Evolutionary conservation across 208 protist genomes (phyloP), one percentile per base, ranked within the genome.

Genomic region (Wallacemonas rigidus): DNA sequence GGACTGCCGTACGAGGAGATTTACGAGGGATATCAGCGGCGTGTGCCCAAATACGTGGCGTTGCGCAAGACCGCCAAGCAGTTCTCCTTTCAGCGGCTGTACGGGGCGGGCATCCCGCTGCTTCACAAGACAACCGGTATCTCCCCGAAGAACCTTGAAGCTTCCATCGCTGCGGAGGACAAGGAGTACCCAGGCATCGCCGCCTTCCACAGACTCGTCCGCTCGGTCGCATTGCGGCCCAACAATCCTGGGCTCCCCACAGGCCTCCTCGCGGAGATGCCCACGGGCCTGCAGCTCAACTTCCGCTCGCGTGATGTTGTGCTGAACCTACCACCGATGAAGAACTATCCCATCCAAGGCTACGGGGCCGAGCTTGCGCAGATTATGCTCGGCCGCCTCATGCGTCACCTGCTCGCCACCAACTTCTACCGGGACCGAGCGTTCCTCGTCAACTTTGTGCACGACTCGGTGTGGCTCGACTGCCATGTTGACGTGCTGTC

Each of bases 61-160:
- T 75, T 97, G 75, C 92, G 92, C 64, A 88, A 85, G 53, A 91
- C 79, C n/a, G 92, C 92, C 47, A 97, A 97, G 74, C 87, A 85
- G 72, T 95, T 97, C 67, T 94, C 92, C 26, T 97, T 97, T 74
- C 92, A 97, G 80, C 92, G 92, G 1, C 77, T 97, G 7, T 97
- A 97, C 74, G 92, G 92, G 9, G 92, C 92, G 5, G 89, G 90
- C 12, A 81, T 91, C 50, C 77, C 86, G 58, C 79, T 95, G 51
- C 74, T 97, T 39, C 89, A 94, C 83, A 92, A 91, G 62, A 94
- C 90, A 9, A 95, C 92, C n/a, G 89, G 90, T 40, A 91, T 97
- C 68, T 58, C 89, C 6, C 75, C 92, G 4, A 69, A 79, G 44
- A 88, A 94, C 70, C 76, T 97, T 41, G 77, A 87, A 57, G 69